Base-by-base conservation (phyloP, 768 basidiomycete species). In the Podaxis carcinomalis region DNA sequence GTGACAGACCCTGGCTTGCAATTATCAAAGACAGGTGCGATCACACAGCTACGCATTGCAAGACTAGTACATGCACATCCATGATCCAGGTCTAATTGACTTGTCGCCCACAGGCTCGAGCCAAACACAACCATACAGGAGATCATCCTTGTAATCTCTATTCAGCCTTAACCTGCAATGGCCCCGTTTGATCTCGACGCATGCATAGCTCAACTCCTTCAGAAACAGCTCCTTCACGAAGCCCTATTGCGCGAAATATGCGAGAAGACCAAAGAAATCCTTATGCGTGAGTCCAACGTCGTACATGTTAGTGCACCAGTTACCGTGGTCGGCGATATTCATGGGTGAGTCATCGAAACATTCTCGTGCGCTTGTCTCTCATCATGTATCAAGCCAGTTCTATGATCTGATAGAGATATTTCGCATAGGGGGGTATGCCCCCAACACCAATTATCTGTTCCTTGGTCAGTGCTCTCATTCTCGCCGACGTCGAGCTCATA, bases 321-420 rank as follows among this genome's bases (percentile, higher is more conserved):
- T 37, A 99, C 97, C 1, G 97, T 99, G 28, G 97, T 98, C 40
- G 97, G 97, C 55, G 97, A 99, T 73, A 98, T 99, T 52, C 97
- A 99, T 72, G 97, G 95, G 95, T 97, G 77, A 83, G 92, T 78
- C 69, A 67, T 63, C 39, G 57, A 44, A 57, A 51, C 2, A 55
- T 59, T 36, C 46, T 32, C 21, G 51, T 53, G 47, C 55, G 61
- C 61, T 37, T 28, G 57, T 61, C 65, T 67, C 73, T 77, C 67
- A 80, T 74, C 69, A 65, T 67, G 67, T 69, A n/a, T 65, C 74
- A 85, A 97, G 96, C 62, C 96, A 99, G 83, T 99, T 99, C 76
- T 96, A 98, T 78, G 96, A 99, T 80, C 83, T 99, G 68, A 92
- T 98, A 73, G 96, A 99, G 75, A 98, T 98, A 71, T 99, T 99